These are phyloP conservation scores for Pythium graminicola DNA, from an alignment of 352 stramenopile species.

Conservation along the genomic window DNA sequence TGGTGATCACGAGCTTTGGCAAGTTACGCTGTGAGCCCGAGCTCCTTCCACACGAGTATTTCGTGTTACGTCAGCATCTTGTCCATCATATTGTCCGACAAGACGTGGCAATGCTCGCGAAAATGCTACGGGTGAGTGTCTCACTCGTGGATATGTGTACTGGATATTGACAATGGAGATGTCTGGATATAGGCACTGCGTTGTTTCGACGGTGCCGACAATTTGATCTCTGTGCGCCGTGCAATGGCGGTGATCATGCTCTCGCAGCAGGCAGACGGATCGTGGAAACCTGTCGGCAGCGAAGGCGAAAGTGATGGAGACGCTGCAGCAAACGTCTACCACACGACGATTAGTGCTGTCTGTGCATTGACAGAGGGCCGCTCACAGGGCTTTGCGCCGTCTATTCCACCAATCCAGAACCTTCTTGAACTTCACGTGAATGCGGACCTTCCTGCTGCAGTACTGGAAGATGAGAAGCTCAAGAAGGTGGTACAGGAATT, in stretches of 20 bases:
- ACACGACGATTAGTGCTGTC: constrained; percentile 48
- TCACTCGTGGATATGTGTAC: not conserved
- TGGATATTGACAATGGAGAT: not conserved
- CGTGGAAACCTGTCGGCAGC: constrained; percentile 29
- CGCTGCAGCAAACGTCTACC: constrained; percentile 29
- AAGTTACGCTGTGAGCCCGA: constrained; percentile 66
- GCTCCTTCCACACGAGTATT: constrained; percentile 87
- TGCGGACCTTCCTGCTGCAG: constrained; percentile 29
- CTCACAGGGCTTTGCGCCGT: constrained; percentile 54
- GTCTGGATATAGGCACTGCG: constrained; percentile 44
- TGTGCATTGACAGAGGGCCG: constrained; percentile 40
- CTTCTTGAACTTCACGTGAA: constrained; percentile 63
- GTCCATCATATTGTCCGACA: constrained; percentile 69
- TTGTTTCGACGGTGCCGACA: constrained; percentile 63
- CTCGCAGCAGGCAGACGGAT: constrained; percentile 51
- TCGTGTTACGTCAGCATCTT: constrained; percentile 83
- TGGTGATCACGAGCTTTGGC: constrained; percentile 84
- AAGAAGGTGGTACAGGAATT: constrained; percentile 5
- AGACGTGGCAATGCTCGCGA: constrained; percentile 59
- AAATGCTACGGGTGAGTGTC: constrained; percentile 56
- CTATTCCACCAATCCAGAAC: constrained; percentile 37
- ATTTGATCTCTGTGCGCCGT: constrained; percentile 60
- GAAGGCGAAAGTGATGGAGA: constrained; percentile 5
- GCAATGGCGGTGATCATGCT: constrained; percentile 63
- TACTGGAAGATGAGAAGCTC: constrained; percentile 23